A percentile compares a stretch with the other conserved stretches of the same genome.
These are phyloP conservation scores for Colletotrichum salicis DNA, from an alignment of 2,329 filamentous ascomycete genomes.

Conservation along the genomic window DNA sequence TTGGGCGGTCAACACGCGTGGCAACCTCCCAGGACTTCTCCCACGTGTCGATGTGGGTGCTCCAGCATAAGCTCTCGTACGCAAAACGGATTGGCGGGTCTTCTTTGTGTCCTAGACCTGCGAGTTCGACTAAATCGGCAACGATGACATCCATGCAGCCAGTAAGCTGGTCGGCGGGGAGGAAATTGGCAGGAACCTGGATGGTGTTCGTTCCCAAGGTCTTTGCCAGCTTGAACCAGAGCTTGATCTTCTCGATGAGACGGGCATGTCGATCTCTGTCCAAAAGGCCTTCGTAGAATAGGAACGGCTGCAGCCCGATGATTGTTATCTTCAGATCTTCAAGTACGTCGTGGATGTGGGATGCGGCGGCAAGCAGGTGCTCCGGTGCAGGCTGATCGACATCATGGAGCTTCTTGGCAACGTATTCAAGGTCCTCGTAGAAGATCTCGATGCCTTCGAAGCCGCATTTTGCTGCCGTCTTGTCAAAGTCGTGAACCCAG, in stretches of 20 bases:
- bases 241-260: conserved; percentile 69
- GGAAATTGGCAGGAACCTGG: conserved; percentile 77
- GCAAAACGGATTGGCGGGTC: conserved; percentile 71
- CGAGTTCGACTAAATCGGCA: conserved; percentile 70
- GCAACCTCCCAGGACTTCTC: conserved; percentile 77
- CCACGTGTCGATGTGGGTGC: conserved; percentile 77
- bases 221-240: conserved; percentile 75
- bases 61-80: conserved; percentile 80
- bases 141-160: conserved; percentile 65
- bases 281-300: conserved; percentile 78
- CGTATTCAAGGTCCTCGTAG: conserved; percentile 76
- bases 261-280: conserved; percentile 67
- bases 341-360: conserved; percentile 66
- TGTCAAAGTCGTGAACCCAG: conserved; percentile 43
- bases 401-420: conserved; percentile 59
- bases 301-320: conserved; percentile 79
- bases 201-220: conserved; percentile 76
- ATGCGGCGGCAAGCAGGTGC: conserved; percentile 68
- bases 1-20: conserved; percentile 69
- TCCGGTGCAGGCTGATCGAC: conserved; percentile 41
- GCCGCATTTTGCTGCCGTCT: conserved; percentile 40
- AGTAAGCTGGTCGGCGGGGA: conserved; percentile 57
- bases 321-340: conserved; percentile 63
- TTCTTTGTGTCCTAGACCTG: conserved; percentile 71
- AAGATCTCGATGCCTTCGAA: conserved; percentile 80